Conservation (phyloP, 495 filamentous ascomycete species). For the Cercophora newfieldiana region DNA sequence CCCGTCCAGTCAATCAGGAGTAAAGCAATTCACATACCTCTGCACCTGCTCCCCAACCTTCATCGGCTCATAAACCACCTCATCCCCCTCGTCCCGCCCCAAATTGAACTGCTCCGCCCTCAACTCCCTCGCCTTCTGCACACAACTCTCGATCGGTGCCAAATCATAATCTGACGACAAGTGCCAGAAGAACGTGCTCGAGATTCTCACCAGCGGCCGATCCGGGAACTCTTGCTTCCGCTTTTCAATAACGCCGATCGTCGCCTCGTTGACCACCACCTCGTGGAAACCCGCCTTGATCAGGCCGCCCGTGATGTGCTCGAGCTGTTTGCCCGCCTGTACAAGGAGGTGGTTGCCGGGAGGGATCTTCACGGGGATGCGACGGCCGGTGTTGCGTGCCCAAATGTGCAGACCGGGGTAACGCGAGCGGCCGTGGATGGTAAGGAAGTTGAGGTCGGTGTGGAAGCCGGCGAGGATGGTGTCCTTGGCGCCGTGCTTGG, state of each 20-base stretch:
- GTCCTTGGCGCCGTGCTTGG: constrained; percentile 46
- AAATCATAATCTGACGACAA: constrained; percentile 49
- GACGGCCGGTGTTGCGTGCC: constrained; percentile 53
- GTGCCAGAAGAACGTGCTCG: constrained; percentile 54
- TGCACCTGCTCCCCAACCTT: constrained; percentile 53
- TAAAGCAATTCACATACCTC: constrained; percentile 36
- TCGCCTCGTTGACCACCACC: constrained; percentile 51
- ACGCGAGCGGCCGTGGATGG: constrained; percentile 55
- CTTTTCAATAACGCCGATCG: constrained; percentile 37
- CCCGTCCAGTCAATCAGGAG: not conserved
- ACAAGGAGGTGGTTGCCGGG: constrained; percentile 50
- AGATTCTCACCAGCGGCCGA: constrained; percentile 48
- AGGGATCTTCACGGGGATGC: constrained; percentile 52
- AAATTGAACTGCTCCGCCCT: constrained; percentile 43
- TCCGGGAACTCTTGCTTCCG: constrained; percentile 38
- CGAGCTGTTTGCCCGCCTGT: constrained; percentile 55
- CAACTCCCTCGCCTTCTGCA: constrained; percentile 36
- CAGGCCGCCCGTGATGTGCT: constrained; percentile 52
- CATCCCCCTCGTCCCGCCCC: constrained; percentile 49
- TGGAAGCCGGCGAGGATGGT: constrained; percentile 57
- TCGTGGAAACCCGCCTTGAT: constrained; percentile 57
- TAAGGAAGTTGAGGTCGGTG: constrained; percentile 56
- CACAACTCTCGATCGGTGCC: constrained; percentile 41
- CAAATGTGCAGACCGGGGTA: constrained; percentile 56
- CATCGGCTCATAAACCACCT: constrained; percentile 41